phyloP scores from a whole-genome alignment of 2,329 filamentous ascomycete species.

The Trichoderma sp. region DNA sequence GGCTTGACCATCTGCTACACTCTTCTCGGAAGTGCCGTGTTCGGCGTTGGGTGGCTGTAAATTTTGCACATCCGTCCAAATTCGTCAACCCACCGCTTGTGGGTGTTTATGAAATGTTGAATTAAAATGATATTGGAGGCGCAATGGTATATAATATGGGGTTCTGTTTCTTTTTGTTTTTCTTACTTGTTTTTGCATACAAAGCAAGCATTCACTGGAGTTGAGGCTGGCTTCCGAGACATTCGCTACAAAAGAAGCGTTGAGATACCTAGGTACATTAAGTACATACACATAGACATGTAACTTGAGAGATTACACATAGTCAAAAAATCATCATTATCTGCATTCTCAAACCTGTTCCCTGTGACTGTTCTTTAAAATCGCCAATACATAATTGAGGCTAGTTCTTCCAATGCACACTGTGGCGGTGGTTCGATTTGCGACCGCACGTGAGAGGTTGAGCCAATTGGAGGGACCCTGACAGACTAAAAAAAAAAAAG shows the following conservation, averaged over 20 bases:
- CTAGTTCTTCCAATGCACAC: neutral
- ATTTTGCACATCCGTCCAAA: neutral
- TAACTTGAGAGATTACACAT: neutral
- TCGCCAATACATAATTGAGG: neutral
- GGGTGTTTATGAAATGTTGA: neutral
- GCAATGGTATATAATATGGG: neutral
- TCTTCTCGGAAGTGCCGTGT: constrained; percentile 21
- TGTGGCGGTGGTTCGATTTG: constrained; percentile 18
- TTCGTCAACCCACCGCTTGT: neutral
- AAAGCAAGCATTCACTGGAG: constrained; percentile 17
- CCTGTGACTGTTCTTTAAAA: neutral
- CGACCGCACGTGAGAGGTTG: constrained; percentile 25
- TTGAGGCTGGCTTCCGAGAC: constrained; percentile 5
- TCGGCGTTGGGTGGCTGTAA: constrained; percentile 20
- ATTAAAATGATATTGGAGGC: neutral
- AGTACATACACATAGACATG: constrained; percentile 13
- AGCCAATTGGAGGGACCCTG: constrained; percentile 19
- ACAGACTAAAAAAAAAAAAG: constrained; percentile 28
- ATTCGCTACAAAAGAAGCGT: constrained; percentile 8
- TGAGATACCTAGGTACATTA: constrained; percentile 12
- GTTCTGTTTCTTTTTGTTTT: neutral
- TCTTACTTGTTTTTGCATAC: neutral
- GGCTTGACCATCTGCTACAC: constrained; percentile 26
- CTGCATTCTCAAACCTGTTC: neutral
- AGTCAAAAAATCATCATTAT: neutral